phyloP scores from a whole-genome alignment of 306 rosid species.

The Hylodesmum podocarpum region DNA sequence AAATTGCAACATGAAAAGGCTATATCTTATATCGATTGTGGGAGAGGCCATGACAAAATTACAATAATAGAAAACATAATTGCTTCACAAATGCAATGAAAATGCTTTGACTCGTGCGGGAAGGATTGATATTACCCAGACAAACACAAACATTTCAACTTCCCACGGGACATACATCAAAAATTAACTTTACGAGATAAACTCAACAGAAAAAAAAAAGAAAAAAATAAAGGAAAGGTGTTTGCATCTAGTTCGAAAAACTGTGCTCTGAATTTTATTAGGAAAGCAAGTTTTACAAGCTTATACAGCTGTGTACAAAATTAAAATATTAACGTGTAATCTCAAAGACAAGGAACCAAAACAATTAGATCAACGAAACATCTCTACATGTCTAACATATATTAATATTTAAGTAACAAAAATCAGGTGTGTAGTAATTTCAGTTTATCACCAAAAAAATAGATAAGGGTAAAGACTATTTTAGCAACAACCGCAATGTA shows the following conservation, averaged over 20 bases:
- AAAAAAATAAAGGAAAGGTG: neutral
- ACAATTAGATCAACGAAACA: neutral
- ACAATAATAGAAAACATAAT: neutral
- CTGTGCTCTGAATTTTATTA: neutral
- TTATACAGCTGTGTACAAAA: neutral
- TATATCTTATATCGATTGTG: neutral
- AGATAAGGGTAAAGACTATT: neutral
- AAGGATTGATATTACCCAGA: neutral
- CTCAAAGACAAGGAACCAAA: neutral
- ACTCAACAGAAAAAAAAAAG: neutral
- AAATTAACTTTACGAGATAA: neutral
- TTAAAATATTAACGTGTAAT: neutral
- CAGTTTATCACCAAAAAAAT: neutral
- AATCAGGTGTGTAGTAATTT: neutral
- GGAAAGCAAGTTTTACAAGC: neutral
- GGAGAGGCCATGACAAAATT: neutral
- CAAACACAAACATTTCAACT: neutral
- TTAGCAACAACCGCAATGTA: neutral
- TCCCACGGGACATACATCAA: neutral
- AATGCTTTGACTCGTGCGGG: neutral
- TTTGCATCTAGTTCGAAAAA: neutral
- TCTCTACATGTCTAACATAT: neutral
- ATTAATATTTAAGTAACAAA: neutral
- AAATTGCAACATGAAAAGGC: neutral
- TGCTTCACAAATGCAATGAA: neutral